Base-by-base conservation (phyloP, 306 rosid species). In the Dryas alaskensis region DNA sequence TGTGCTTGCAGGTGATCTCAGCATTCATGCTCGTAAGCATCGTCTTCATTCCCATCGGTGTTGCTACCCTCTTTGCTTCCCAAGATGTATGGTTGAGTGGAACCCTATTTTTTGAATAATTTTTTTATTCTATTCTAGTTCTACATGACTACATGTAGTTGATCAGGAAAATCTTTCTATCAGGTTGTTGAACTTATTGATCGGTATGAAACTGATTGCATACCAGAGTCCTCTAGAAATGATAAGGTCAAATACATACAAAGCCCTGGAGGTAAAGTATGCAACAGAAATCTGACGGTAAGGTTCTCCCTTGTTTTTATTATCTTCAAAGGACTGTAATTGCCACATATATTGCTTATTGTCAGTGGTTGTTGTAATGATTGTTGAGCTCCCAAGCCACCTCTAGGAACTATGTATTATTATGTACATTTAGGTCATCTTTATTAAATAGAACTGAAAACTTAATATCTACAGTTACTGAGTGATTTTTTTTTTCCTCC, bases 101-200 rank as follows among this genome's bases (percentile, higher is more conserved):
- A 31, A 55, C 67, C 54, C 22, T 44, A 68, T 37, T 72, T 27
- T 51, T 47, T 47, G 40, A 60, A 5, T 59, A 17, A 5, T 74
- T 70, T 8, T 49, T 68, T 65, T 65, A 10, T 72, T 31, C 1
- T 37, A 53, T 65, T 63, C 12, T 69, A 22, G 65, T 85, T 52
- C 64, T 70, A 37, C 77, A 43, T 84, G 65, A 40, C 64, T 70
- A 37, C 77, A 43, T 84, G 65, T 45, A 65, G 61, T 73, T 86
- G 76, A 80, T 69, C 61, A 48, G 60, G 55, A 69, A 75, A 65
- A 63, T 80, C 67, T 78, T 77, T 67, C 55, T 77, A 47, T 73
- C 75, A 93, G 98, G 97, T 93, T 79, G 92, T 91, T 75, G 98
- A 93, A 80, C 81, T 93, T 79, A 69, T 93, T 50, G 86, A 93